Conservation (phyloP, 1,139 yeast genomes). For the Pichia kudriavzevii region DNA sequence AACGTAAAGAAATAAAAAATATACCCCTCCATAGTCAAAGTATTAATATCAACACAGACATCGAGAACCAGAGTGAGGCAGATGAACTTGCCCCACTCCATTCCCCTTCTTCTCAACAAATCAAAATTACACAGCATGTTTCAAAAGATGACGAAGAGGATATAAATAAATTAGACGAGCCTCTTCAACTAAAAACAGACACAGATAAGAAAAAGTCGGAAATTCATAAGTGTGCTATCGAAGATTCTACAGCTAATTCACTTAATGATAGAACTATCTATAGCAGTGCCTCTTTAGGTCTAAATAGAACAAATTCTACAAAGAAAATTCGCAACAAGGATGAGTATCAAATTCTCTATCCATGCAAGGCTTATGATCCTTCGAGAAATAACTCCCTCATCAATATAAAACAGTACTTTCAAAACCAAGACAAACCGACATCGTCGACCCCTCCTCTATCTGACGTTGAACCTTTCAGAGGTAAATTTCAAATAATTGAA, state of each 20-base stretch:
- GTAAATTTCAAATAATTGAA: background rate
- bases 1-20: constrained; percentile 4
- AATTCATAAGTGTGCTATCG: too few relatives aligned
- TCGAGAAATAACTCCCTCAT: background rate
- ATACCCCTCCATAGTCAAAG: background rate
- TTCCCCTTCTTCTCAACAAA: too few relatives aligned
- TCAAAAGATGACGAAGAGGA: too few relatives aligned
- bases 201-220: too few relatives aligned
- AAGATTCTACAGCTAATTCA: too few relatives aligned
- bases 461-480: constrained; percentile 3
- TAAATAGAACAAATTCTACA: background rate
- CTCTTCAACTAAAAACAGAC: too few relatives aligned
- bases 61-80: too few relatives aligned
- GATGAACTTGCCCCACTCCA: too few relatives aligned
- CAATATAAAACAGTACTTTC: background rate
- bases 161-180: too few relatives aligned
- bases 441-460: constrained; percentile 1
- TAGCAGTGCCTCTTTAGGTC: background rate
- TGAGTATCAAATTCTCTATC: constrained; percentile 8
- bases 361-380: background rate
- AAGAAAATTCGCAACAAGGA: background rate
- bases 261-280: too few relatives aligned
- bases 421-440: background rate
- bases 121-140: too few relatives aligned
- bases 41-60: background rate